Evolutionary conservation across 2,329 filamentous ascomycete species (phyloP), one percentile per base, ranked within the genome.

Genomic region (Didymella exigua): DNA sequence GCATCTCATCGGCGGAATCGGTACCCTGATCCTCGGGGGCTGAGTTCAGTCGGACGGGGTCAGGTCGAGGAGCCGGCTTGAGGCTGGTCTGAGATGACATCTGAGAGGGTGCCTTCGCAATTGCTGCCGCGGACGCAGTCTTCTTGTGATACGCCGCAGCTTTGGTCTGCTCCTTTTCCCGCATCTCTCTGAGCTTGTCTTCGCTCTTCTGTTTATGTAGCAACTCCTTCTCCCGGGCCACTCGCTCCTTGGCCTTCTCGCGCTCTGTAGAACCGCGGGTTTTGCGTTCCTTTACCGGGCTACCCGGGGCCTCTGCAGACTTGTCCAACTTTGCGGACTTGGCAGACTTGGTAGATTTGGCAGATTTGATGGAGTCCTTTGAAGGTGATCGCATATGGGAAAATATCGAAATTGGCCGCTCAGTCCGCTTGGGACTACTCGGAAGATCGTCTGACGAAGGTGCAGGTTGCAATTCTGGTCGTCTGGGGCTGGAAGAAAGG

Each of bases 101-200:
- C 29, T 71, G 69, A 27, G 73, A 69, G 24, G 72, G 73, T 18
- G 84, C 88, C 69, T 89, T 90, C 62, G 64, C 56, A 16, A 59
- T 54, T 13, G 66, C 57, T 9, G 63, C 56, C 21, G 36, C 36
- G 11, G 52, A 43, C 41, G 76, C 75, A 19, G 66, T 69, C 59
- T 77, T 76, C 37, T 78, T 75, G 31, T 77, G 75, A 26, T 78
- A 76, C 27, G 70, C 68, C 45, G 70, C 76, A 33, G 85, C 89
- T 69, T 89, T 90, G 62, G 88, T 84, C 5, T 87, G 81, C 68
- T 91, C 88, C 73, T 89, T 88, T 63, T 87, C 84, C 8, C 88
- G 84, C 37, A 83, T 85, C 66, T 87, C 89, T 60, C 89, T 86
- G 3, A 89, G 77, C 67, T 86, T 87, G 19, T 87, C 86, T 14